Evolutionary conservation across 2,329 filamentous ascomycete genomes (phyloP).

Genomic region (Volutella citrinella): DNA sequence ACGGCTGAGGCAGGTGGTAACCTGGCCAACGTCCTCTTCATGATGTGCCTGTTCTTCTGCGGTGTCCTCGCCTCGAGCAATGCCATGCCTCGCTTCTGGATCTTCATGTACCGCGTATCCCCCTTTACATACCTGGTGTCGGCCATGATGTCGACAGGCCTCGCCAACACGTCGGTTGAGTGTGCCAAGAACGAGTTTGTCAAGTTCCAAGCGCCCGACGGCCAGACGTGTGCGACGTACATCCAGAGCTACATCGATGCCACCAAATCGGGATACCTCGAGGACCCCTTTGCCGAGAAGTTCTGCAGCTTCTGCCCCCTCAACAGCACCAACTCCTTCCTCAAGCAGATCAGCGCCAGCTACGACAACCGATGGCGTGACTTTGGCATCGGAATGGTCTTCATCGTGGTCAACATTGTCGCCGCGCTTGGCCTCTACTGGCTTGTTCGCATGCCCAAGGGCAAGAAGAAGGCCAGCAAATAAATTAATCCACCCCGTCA

Average conservation of each 20-base stretch:
- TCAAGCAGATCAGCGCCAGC: conserved; percentile 39
- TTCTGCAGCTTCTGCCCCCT: conserved; percentile 47
- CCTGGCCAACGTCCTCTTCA: conserved; percentile 64
- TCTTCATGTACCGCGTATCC: conserved; percentile 68
- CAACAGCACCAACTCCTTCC: conserved; percentile 37
- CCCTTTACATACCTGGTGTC: conserved; percentile 44
- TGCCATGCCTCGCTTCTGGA: conserved; percentile 66
- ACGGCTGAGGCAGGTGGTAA: conserved; percentile 66
- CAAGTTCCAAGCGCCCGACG: conserved; percentile 55
- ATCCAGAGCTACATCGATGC: conserved; percentile 42
- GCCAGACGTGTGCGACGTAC: conserved; percentile 55
- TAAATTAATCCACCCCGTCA: too few relatives aligned
- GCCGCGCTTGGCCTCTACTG: conserved; percentile 51
- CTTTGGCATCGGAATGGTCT: conserved; percentile 54
- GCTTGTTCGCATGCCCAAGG: conserved; percentile 40
- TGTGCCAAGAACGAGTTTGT: conserved; percentile 66
- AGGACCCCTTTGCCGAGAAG: conserved; percentile 49
- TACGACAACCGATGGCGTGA: conserved; percentile 56
- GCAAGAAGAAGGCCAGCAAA: conserved; percentile 18
- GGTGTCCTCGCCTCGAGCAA: conserved; percentile 57
- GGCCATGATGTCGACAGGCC: conserved; percentile 23
- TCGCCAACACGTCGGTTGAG: conserved; percentile 23
- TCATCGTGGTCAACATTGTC: conserved; percentile 50
- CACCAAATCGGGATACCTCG: conserved; percentile 44
- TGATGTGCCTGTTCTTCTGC: conserved; percentile 64